These are phyloP conservation scores for Wickerhamomyces sydowiorum DNA, from an alignment of 805 yeast species.

Conservation along the genomic window DNA sequence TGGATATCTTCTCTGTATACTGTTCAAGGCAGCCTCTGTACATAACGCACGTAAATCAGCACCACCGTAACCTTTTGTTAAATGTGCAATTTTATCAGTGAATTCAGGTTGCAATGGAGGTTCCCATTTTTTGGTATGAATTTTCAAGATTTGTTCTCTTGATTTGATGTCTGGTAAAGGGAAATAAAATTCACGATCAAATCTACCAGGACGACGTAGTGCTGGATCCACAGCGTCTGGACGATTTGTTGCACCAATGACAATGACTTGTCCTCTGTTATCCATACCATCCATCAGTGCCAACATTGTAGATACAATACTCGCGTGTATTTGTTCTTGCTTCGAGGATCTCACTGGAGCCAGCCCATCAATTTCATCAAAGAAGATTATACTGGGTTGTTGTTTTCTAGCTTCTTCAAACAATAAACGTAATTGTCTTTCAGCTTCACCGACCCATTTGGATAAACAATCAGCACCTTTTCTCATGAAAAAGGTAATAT, in stretches of 20 bases:
- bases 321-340: slow-evolving; percentile 97
- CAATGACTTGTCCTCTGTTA: slow-evolving; percentile 95
- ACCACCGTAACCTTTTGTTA: slow-evolving; percentile 97
- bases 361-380: slow-evolving; percentile 96
- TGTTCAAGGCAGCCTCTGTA: slow-evolving; percentile 90
- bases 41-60: slow-evolving; percentile 93
- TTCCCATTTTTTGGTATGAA: slow-evolving; percentile 87
- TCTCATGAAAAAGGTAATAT: slow-evolving; percentile 95
- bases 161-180: slow-evolving; percentile 84
- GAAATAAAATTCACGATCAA: slow-evolving; percentile 94
- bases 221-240: slow-evolving; percentile 99
- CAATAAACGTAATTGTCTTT: slow-evolving; percentile 80
- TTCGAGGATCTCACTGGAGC: slow-evolving; percentile 97
- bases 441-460: slow-evolving; percentile 99
- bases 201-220: slow-evolving; percentile 91
- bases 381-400: slow-evolving; percentile 93
- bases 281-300: slow-evolving; percentile 99
- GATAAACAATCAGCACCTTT: slow-evolving; percentile 97
- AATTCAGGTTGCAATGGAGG: slow-evolving; percentile 62
- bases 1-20: slow-evolving; percentile 89
- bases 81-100: slow-evolving; percentile 58
- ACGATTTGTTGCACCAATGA: slow-evolving; percentile 95
- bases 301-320: slow-evolving; percentile 89
- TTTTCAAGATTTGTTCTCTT: slow-evolving; percentile 69
- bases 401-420: slow-evolving; percentile 95